phyloP scores from a whole-genome alignment of 257 asterid genomes.

The Penstemon eatonii region DNA sequence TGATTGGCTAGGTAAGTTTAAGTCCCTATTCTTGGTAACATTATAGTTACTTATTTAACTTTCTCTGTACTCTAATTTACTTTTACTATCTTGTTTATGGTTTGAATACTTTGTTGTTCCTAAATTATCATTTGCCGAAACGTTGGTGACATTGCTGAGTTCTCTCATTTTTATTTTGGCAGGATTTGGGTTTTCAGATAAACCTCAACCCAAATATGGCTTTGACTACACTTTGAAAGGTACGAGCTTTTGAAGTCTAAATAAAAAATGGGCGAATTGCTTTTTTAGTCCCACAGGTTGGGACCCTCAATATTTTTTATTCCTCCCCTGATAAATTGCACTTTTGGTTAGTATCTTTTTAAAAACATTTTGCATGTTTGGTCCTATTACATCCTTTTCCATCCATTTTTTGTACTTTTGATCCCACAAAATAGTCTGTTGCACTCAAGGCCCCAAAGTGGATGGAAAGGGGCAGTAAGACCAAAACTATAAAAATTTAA shows the following conservation, averaged over 20 bases:
- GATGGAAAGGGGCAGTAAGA: too few species aligned
- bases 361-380: too few species aligned
- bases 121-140: neutral
- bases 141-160: constrained; percentile 13
- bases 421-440: too few species aligned
- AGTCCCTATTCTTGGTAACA: constrained; percentile 1
- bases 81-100: neutral
- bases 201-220: constrained; percentile 91
- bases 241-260: constrained; percentile 28
- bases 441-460: too few species aligned
- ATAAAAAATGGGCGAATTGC: neutral
- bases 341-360: too few species aligned
- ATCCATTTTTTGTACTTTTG: too few species aligned
- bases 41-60: neutral
- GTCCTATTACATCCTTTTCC: too few species aligned
- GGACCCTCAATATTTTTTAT: too few species aligned
- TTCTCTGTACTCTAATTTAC: neutral
- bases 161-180: constrained; percentile 23
- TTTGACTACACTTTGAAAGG: constrained; percentile 90
- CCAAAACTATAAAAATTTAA: too few species aligned
- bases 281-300: too few species aligned
- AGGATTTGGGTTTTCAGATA: constrained; percentile 99
- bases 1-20: constrained; percentile 84
- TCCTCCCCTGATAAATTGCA: too few species aligned
- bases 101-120: neutral